Conservation (phyloP, 2,329 filamentous ascomycete genomes). For the Arthroderma uncinatum region DNA sequence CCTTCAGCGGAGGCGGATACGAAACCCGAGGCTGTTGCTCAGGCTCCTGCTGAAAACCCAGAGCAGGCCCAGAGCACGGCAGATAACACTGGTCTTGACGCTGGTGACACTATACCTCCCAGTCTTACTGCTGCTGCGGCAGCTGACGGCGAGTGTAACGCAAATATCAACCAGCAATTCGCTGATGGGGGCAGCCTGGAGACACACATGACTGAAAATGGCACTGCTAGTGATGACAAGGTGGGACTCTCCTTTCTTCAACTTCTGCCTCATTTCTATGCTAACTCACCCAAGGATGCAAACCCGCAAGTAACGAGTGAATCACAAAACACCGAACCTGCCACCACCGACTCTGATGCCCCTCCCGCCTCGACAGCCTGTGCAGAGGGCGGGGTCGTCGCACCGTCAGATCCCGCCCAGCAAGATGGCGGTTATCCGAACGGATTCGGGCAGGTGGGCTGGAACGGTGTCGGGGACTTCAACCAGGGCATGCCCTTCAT, state of each 20-base stretch:
- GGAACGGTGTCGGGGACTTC: slow-evolving; percentile 48
- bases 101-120: neutral
- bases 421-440: slow-evolving; percentile 17
- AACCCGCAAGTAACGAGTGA: neutral
- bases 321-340: neutral
- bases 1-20: neutral
- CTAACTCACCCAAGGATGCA: neutral
- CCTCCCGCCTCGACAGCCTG: neutral
- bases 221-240: neutral
- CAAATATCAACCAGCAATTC: neutral
- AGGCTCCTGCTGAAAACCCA: neutral
- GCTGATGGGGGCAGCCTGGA: neutral
- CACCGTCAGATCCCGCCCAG: neutral
- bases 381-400: neutral
- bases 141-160: neutral
- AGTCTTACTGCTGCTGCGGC: neutral
- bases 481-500: slow-evolving; percentile 59
- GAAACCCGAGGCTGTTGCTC: neutral
- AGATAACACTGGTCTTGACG: neutral
- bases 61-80: neutral
- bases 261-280: too few species aligned
- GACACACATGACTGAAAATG: neutral
- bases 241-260: neutral
- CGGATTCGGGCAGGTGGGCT: slow-evolving; percentile 50
- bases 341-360: neutral